phyloP scores from a whole-genome alignment of 768 basidiomycete genomes.

The Suillus spraguei region DNA sequence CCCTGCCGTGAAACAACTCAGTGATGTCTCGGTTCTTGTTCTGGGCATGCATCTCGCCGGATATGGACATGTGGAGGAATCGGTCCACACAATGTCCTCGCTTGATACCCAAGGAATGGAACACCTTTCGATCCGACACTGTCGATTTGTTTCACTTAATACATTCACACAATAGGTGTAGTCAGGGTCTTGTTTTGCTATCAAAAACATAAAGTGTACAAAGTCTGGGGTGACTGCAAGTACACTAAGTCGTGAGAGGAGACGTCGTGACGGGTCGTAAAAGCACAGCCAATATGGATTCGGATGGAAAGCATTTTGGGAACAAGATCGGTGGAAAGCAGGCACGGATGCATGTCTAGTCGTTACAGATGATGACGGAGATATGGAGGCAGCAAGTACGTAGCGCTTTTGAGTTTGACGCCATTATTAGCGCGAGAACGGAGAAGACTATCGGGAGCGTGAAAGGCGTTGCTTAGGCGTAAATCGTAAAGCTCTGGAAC shows the following conservation, averaged over 20 bases:
- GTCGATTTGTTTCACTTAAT: constrained; percentile 4
- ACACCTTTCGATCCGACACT: background rate
- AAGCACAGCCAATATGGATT: constrained; percentile 26
- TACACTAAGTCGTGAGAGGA: constrained; percentile 22
- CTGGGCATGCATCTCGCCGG: background rate
- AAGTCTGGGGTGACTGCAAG: constrained; percentile 17
- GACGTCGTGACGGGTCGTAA: constrained; percentile 33
- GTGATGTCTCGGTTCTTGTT: constrained; percentile 1
- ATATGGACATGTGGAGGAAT: constrained; percentile 1
- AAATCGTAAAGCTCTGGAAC: constrained; percentile 25
- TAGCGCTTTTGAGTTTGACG: constrained; percentile 8
- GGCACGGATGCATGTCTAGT: constrained; percentile 66
- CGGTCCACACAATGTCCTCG: background rate
- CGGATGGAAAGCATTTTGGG: constrained; percentile 36
- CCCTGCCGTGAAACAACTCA: background rate
- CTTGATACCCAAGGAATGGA: background rate
- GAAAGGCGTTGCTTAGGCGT: constrained; percentile 30
- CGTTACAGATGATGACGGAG: constrained; percentile 55
- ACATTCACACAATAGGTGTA: background rate
- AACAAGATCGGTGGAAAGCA: constrained; percentile 31
- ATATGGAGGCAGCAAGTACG: constrained; percentile 15
- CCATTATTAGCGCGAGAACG: constrained; percentile 7
- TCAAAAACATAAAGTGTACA: constrained; percentile 12
- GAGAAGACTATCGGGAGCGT: constrained; percentile 22
- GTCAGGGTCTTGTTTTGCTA: background rate